A percentile compares a stretch with the other conserved stretches of the same genome.
These are phyloP conservation scores for Chalciporus piperatus DNA, from an alignment of 768 basidiomycete genomes.

Conservation along the genomic window DNA sequence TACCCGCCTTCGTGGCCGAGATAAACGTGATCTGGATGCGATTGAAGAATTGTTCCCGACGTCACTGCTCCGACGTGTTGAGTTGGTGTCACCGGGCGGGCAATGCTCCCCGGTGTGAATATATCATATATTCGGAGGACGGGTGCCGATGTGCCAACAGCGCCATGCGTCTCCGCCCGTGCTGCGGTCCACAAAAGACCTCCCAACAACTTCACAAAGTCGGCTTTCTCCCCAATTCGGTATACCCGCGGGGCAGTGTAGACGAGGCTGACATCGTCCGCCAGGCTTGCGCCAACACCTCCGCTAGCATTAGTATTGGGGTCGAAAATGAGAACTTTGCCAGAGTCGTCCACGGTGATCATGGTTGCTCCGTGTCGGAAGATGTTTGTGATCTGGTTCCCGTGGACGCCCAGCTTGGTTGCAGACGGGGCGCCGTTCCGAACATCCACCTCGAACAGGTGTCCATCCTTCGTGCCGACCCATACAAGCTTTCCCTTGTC, in stretches of 20 bases:
- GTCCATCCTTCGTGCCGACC: slow-evolving; percentile 90
- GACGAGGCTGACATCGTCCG: slow-evolving; percentile 43
- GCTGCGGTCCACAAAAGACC: slow-evolving; percentile 83
- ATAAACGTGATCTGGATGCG: slow-evolving; percentile 64
- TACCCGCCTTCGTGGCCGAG: slow-evolving; percentile 92
- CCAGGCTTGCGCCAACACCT: slow-evolving; percentile 22
- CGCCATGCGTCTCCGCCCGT: slow-evolving; percentile 48
- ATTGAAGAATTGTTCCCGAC: slow-evolving; percentile 71
- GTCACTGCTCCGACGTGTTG: slow-evolving; percentile 83
- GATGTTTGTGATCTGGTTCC: slow-evolving; percentile 65
- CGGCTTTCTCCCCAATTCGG: slow-evolving; percentile 77
- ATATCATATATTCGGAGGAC: slow-evolving; percentile 81
- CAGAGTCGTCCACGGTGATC: slow-evolving; percentile 81
- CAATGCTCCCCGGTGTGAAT: slow-evolving; percentile 54
- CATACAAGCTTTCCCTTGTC: slow-evolving; percentile 69
- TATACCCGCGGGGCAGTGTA: slow-evolving; percentile 53
- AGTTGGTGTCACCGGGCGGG: slow-evolving; percentile 53
- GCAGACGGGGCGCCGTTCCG: slow-evolving; percentile 55
- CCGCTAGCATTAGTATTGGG: slow-evolving; percentile 32
- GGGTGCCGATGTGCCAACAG: slow-evolving; percentile 50
- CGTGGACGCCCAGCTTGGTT: slow-evolving; percentile 60
- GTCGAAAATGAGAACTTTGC: slow-evolving; percentile 77
- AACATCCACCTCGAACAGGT: slow-evolving; percentile 79
- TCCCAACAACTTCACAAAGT: slow-evolving; percentile 71
- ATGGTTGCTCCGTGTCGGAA: slow-evolving; percentile 69